phyloP scores from a whole-genome alignment of 1,139 yeast genomes.

The Yamadazyma membranifaciens region DNA sequence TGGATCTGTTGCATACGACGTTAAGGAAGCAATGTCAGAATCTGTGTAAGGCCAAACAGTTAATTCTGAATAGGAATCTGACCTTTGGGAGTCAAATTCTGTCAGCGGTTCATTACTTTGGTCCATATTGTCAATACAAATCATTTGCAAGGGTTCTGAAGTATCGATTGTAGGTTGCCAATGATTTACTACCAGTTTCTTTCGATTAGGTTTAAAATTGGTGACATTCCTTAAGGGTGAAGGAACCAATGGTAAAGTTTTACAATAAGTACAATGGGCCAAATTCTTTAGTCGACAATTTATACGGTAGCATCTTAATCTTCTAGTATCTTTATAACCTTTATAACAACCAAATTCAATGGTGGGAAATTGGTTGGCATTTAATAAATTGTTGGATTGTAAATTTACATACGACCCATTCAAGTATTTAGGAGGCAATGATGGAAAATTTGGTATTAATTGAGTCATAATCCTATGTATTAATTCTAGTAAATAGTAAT shows the following conservation, averaged over 20 bases:
- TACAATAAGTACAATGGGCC: slow-evolving; percentile 21
- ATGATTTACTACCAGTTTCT: not conserved
- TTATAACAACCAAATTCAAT: slow-evolving; percentile 17
- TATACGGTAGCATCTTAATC: slow-evolving; percentile 13
- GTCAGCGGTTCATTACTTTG: no score
- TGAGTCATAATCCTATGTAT: not conserved
- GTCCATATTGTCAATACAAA: no score
- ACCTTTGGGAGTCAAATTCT: no score
- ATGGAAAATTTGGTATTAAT: not conserved
- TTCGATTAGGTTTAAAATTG: not conserved
- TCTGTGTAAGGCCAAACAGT: no score
- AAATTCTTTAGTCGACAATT: slow-evolving; percentile 8
- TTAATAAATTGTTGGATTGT: not conserved
- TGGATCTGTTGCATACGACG: no score
- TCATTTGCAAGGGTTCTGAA: no score
- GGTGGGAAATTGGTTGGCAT: slow-evolving; percentile 5
- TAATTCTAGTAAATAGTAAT: not conserved
- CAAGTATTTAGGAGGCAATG: not conserved
- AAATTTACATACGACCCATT: not conserved
- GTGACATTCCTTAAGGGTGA: slow-evolving; percentile 19
- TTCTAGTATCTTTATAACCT: slow-evolving; percentile 20
- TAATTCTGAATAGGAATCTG: no score
- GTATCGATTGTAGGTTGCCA: not conserved
- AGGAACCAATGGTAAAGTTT: slow-evolving; percentile 22
- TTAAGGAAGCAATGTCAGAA: no score